Percentiles rank a stretch among this genome's conserved stretches.
phyloP scores from a whole-genome alignment of 1,139 yeast genomes.

The Geotrichum fermentans region DNA sequence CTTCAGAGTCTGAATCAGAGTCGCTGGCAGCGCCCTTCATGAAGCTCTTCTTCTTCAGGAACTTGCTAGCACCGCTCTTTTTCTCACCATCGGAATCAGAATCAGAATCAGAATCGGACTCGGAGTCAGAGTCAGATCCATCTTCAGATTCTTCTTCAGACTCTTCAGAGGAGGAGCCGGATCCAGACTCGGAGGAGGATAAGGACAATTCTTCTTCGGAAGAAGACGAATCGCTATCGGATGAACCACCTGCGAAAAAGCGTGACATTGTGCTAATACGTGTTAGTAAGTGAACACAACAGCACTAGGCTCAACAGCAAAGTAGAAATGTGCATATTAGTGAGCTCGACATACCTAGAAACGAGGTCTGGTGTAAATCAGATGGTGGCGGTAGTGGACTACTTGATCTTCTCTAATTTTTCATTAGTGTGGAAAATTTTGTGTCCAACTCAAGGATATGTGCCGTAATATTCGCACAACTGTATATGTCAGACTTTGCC shows the following conservation, averaged over 20 bases:
- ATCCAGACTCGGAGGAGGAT: slow-evolving; percentile 44
- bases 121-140: slow-evolving; percentile 36
- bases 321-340: too few relatives aligned
- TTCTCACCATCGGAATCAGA: slow-evolving; percentile 40
- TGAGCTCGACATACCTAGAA: too few relatives aligned
- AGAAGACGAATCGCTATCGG: slow-evolving; percentile 55
- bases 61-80: slow-evolving; percentile 50
- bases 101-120: slow-evolving; percentile 38
- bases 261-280: slow-evolving; percentile 57
- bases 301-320: too few relatives aligned
- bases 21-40: slow-evolving; percentile 44
- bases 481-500: too few relatives aligned
- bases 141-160: slow-evolving; percentile 23
- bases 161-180: slow-evolving; percentile 21
- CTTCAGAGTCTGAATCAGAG: slow-evolving; percentile 53
- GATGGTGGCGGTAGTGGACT: not conserved
- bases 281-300: too few relatives aligned
- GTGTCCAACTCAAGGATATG: too few relatives aligned
- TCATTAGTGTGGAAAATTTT: not conserved
- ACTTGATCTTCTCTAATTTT: not conserved
- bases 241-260: slow-evolving; percentile 62
- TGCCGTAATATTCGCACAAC: too few relatives aligned
- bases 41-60: slow-evolving; percentile 48
- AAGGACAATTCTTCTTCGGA: slow-evolving; percentile 72
- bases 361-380: too few relatives aligned